These are phyloP conservation scores for Tuctoria greenei DNA, from an alignment of 176 grass and related monocot genomes.

Conservation along the genomic window DNA sequence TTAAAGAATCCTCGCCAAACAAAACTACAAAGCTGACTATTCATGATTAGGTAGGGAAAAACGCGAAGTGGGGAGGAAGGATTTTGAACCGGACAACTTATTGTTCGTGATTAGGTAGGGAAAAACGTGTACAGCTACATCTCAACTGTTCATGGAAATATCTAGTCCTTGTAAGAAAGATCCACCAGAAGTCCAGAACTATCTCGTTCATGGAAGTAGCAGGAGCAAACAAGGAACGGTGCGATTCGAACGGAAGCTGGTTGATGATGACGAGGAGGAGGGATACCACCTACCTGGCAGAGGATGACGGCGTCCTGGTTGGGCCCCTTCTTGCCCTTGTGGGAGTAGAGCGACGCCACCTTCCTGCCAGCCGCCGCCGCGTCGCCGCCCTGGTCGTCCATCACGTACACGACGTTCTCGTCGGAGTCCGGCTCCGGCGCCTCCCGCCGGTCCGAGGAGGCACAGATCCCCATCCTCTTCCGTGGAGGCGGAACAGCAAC, in stretches of 20 bases:
- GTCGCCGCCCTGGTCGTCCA: slow-evolving; percentile 38
- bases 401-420: slow-evolving; percentile 72
- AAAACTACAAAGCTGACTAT: background rate
- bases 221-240: background rate
- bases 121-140: background rate
- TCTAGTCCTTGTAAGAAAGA: background rate
- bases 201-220: background rate
- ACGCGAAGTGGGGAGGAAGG: background rate
- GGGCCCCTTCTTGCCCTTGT: slow-evolving; percentile 83
- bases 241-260: background rate
- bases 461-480: slow-evolving; percentile 63
- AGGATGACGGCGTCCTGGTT: slow-evolving; percentile 96
- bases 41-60: slow-evolving; percentile 17
- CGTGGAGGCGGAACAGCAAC: background rate
- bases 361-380: slow-evolving; percentile 29
- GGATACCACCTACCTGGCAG: slow-evolving; percentile 75
- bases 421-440: slow-evolving; percentile 50
- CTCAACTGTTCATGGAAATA: slow-evolving; percentile 23
- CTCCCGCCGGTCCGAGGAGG: slow-evolving; percentile 49
- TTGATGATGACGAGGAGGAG: background rate
- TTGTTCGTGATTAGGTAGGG: slow-evolving; percentile 16
- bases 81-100: slow-evolving; percentile 26
- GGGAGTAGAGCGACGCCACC: slow-evolving; percentile 83
- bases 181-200: slow-evolving; percentile 18
- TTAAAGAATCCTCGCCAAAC: background rate